Conservation (phyloP, 2,329 filamentous ascomycete genomes). For the Ophioceras dolichostomum region DNA sequence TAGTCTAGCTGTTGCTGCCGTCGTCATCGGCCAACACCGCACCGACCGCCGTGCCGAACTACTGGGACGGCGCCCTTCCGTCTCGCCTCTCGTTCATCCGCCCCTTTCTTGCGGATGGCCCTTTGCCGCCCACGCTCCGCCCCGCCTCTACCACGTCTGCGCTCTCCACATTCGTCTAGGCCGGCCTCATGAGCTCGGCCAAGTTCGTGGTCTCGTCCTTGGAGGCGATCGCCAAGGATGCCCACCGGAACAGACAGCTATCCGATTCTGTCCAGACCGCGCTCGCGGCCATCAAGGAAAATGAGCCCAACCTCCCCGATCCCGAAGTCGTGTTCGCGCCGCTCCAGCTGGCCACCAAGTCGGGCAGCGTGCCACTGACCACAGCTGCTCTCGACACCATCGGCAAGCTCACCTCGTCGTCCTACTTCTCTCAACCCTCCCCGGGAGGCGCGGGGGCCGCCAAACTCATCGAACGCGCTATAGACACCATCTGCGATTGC, state of each 20-base stretch:
- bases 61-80: conserved; percentile 1
- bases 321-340: conserved; percentile 89
- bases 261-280: conserved; percentile 72
- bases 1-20: too few species aligned
- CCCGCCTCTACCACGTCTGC: neutral
- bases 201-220: conserved; percentile 92
- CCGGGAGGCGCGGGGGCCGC: conserved; percentile 34
- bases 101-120: conserved; percentile 28
- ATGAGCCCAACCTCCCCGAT: conserved; percentile 69
- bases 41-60: neutral
- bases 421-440: conserved; percentile 74
- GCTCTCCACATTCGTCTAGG: conserved; percentile 12
- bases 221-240: conserved; percentile 89
- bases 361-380: conserved; percentile 71
- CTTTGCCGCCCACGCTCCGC: conserved; percentile 19
- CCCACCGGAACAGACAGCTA: conserved; percentile 73
- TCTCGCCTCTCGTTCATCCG: conserved; percentile 8
- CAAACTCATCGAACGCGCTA: conserved; percentile 90
- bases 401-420: conserved; percentile 97
- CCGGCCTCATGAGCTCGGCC: conserved; percentile 70
- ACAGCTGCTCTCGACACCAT: conserved; percentile 94
- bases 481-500: conserved; percentile 98
- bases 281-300: conserved; percentile 73
- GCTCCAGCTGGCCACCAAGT: conserved; percentile 78
- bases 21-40: neutral